A percentile compares a stretch with the other conserved stretches of the same genome.
Evolutionary conservation across 148 eudicot genomes (phyloP).

Genomic region (Vaccinium myrtillus): DNA sequence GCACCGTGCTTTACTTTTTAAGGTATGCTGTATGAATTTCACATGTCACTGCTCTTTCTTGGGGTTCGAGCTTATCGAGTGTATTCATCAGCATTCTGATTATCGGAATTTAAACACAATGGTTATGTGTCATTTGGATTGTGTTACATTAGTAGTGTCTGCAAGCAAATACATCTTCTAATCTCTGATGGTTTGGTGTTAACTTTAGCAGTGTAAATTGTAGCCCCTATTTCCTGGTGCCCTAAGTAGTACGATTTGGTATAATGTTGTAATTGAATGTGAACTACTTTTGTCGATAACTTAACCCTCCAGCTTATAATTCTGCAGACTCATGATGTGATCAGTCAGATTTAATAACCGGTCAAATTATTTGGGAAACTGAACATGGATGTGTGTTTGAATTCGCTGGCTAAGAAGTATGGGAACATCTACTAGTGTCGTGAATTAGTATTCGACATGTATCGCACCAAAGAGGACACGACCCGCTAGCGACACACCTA

Average conservation of each 20-base stretch:
- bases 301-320: neutral
- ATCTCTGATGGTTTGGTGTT: neutral
- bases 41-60: slow-evolving; percentile 2
- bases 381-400: too few relatives aligned
- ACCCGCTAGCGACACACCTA: too few relatives aligned
- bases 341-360: neutral
- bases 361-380: neutral
- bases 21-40: slow-evolving; percentile 50
- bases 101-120: neutral
- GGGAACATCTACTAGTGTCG: too few relatives aligned
- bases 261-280: neutral
- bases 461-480: too few relatives aligned
- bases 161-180: neutral
- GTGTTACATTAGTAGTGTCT: neutral
- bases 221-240: neutral
- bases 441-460: too few relatives aligned
- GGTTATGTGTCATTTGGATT: neutral
- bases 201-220: neutral
- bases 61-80: neutral
- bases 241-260: neutral
- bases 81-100: neutral
- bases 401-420: too few relatives aligned
- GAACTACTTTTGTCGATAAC: neutral
- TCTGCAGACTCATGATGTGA: neutral
- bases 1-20: slow-evolving; percentile 96